Percentiles rank a stretch among this genome's conserved stretches.
These are phyloP conservation scores for Xylaria palmicola DNA, from an alignment of 495 filamentous ascomycete species.

Conservation along the genomic window DNA sequence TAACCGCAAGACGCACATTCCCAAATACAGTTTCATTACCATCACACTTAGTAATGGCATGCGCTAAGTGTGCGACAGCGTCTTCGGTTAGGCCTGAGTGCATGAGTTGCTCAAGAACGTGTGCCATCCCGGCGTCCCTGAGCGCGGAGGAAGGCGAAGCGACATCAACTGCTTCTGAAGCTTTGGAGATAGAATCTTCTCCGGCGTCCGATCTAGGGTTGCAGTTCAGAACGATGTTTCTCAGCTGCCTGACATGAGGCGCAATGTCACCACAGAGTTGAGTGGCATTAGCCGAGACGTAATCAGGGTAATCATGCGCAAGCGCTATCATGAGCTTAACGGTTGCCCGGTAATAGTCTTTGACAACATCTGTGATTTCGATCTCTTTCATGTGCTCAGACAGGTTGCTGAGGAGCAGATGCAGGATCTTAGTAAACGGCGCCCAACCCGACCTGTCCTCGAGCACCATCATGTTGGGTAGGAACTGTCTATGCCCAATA, in stretches of 20 bases:
- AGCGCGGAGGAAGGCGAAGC: constrained; percentile 43
- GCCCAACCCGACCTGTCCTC: constrained; percentile 71
- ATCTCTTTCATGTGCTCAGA: constrained; percentile 76
- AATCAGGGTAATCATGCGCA: constrained; percentile 93
- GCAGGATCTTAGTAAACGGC: constrained; percentile 70
- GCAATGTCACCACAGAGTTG: constrained; percentile 84
- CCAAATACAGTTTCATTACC: constrained; percentile 59
- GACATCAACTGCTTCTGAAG: constrained; percentile 26
- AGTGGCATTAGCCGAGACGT: constrained; percentile 82
- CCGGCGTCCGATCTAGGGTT: constrained; percentile 73
- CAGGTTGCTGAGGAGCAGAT: constrained; percentile 69
- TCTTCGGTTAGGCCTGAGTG: constrained; percentile 61
- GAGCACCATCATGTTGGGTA: constrained; percentile 75
- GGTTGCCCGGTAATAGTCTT: constrained; percentile 80
- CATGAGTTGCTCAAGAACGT: constrained; percentile 65
- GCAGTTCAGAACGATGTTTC: constrained; percentile 84
- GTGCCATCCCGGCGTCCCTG: constrained; percentile 61
- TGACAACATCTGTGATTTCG: constrained; percentile 65
- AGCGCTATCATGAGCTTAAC: constrained; percentile 80
- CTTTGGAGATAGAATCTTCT: constrained; percentile 51
- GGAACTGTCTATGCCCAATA: constrained; percentile 80
- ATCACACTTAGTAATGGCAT: constrained; percentile 59
- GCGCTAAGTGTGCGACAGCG: constrained; percentile 66
- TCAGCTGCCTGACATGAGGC: constrained; percentile 79
- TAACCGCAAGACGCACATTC: constrained; percentile 62